These are phyloP conservation scores for Fusarium piperis DNA, from an alignment of 2,329 filamentous ascomycete species.

Conservation along the genomic window DNA sequence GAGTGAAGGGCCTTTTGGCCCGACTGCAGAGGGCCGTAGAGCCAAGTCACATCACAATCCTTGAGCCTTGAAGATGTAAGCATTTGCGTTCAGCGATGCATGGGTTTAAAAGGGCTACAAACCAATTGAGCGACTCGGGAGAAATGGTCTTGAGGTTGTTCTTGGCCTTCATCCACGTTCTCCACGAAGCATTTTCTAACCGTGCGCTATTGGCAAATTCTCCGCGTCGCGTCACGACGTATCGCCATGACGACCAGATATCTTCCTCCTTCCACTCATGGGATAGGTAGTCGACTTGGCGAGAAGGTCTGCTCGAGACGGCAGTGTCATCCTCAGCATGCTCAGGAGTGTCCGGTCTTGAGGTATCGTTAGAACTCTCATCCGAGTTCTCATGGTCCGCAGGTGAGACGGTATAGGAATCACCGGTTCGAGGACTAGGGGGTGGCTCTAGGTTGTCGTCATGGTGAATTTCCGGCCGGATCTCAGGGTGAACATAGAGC, in stretches of 20 bases:
- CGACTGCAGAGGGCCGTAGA: conserved; percentile 91
- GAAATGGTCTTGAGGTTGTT: conserved; percentile 87
- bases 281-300: conserved; percentile 95
- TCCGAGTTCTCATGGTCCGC: conserved; percentile 63
- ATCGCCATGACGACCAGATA: conserved; percentile 97
- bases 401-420: conserved; percentile 63
- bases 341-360: conserved; percentile 68
- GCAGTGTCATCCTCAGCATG: conserved; percentile 83
- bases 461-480: conserved; percentile 35
- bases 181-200: conserved; percentile 95
- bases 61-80: conserved; percentile 76
- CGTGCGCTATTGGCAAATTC: conserved; percentile 84
- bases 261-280: conserved; percentile 96
- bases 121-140: conserved; percentile 95
- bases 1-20: conserved; percentile 66
- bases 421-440: conserved; percentile 59
- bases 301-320: conserved; percentile 77
- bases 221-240: conserved; percentile 82
- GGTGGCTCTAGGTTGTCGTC: conserved; percentile 60
- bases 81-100: conserved; percentile 11
- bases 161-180: conserved; percentile 95
- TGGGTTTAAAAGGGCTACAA: conserved; percentile 29
- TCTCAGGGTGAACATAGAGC: conserved; percentile 51
- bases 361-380: conserved; percentile 49
- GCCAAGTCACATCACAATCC: conserved; percentile 96